phyloP scores from a whole-genome alignment of 2,329 filamentous ascomycete genomes.

The Rhexocercosporidium sp. region DNA sequence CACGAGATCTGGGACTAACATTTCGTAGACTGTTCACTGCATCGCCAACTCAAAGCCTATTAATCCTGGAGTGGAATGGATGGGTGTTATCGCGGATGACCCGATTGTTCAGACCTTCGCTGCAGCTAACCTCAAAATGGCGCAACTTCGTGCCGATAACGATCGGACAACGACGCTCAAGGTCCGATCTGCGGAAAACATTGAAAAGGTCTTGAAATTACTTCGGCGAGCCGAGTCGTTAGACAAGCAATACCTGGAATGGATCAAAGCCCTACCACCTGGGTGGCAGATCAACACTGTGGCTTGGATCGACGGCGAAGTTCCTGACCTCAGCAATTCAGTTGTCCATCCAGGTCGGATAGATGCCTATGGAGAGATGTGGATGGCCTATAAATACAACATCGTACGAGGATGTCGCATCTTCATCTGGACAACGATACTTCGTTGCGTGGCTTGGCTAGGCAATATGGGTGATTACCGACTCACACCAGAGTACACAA shows the following conservation, averaged over 20 bases:
- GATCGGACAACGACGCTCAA: conserved; percentile 53
- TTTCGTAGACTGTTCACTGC: conserved; percentile 57
- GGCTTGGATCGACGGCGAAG: conserved; percentile 59
- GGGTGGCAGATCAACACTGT: conserved; percentile 56
- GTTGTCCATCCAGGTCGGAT: conserved; percentile 64
- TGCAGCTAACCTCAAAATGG: conserved; percentile 56
- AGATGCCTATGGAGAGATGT: conserved; percentile 63
- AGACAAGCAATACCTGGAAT: conserved; percentile 56
- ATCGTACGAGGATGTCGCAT: conserved; percentile 59
- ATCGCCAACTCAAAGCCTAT: conserved; percentile 57
- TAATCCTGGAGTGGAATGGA: conserved; percentile 59
- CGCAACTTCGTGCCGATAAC: conserved; percentile 58
- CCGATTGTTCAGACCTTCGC: conserved; percentile 51
- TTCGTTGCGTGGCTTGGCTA: conserved; percentile 65
- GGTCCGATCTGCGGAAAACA: conserved; percentile 52
- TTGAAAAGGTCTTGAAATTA: conserved; percentile 55
- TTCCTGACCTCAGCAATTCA: conserved; percentile 54
- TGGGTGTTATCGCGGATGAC: conserved; percentile 57
- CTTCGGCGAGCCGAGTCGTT: conserved; percentile 56
- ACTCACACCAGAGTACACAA: conserved; percentile 64
- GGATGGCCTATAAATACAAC: conserved; percentile 62
- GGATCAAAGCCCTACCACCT: conserved; percentile 55
- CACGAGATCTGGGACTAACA: not conserved
- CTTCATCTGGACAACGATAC: conserved; percentile 58
- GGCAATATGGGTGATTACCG: conserved; percentile 64